Conservation (phyloP, 2,329 filamentous ascomycete species). For the Onygena corvina region DNA sequence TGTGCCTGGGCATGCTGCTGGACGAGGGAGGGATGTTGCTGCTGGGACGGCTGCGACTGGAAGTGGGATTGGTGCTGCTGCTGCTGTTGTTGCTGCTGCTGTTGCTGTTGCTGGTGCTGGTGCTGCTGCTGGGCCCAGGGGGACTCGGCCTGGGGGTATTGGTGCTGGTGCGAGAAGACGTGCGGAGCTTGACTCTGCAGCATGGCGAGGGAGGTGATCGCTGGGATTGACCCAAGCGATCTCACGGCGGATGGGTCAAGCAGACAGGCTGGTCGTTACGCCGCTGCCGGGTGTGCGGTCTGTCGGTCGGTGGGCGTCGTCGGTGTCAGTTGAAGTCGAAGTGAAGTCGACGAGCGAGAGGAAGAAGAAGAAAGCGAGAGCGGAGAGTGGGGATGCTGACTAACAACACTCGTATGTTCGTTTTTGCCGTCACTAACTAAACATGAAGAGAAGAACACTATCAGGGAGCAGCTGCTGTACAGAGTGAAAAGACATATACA, state of each 20-base stretch:
- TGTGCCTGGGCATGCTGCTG: slow-evolving; percentile 26
- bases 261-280: background rate
- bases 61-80: slow-evolving; percentile 30
- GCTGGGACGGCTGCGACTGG: slow-evolving; percentile 25
- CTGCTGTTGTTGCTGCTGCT: slow-evolving; percentile 29
- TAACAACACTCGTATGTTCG: background rate
- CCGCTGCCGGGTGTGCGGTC: background rate
- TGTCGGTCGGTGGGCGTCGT: too few species aligned
- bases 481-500: background rate
- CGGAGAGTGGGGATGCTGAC: background rate
- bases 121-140: slow-evolving; percentile 33
- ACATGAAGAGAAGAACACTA: too few species aligned
- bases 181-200: slow-evolving; percentile 45
- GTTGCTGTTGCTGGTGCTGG: slow-evolving; percentile 26
- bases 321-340: background rate
- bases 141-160: slow-evolving; percentile 37
- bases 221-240: slow-evolving; percentile 18
- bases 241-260: slow-evolving; percentile 5
- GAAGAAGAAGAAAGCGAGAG: background rate
- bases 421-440: background rate
- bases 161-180: slow-evolving; percentile 49
- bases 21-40: slow-evolving; percentile 30
- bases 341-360: background rate
- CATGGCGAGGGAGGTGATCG: slow-evolving; percentile 27
- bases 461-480: too few species aligned